Percentiles rank a stretch among this genome's conserved stretches.
These are phyloP conservation scores for Fraxinus excelsior DNA, from an alignment of 257 asterid genomes.

Conservation along the genomic window DNA sequence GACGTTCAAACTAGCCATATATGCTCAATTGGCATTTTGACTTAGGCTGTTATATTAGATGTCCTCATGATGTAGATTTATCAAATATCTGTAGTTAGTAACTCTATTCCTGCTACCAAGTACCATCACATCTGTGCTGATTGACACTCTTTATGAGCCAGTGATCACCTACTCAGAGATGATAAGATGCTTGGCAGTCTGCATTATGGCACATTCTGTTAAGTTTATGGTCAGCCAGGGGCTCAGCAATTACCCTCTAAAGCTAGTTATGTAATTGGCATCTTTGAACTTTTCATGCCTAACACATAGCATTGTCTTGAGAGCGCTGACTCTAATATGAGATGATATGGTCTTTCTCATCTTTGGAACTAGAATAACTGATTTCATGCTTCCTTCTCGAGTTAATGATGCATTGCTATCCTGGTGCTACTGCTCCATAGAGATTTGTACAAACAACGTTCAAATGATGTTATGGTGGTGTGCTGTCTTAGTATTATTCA, in stretches of 20 bases:
- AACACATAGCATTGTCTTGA: conserved; percentile 15
- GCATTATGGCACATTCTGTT: conserved; percentile 53
- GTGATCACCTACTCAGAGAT: conserved; percentile 53
- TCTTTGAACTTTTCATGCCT: not conserved
- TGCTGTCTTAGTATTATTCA: no score
- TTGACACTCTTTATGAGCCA: conserved; percentile 29
- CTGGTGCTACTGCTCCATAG: not conserved
- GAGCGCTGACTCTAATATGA: not conserved
- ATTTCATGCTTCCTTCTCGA: not conserved
- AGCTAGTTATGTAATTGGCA: conserved; percentile 28
- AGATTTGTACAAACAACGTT: not conserved
- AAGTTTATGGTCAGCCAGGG: conserved; percentile 49
- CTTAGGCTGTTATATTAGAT: not conserved
- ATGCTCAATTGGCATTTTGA: not conserved
- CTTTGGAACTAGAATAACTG: conserved; percentile 11
- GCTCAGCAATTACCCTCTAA: conserved; percentile 23
- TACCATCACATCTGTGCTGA: conserved; percentile 10
- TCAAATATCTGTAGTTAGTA: not conserved
- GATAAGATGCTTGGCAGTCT: conserved; percentile 57
- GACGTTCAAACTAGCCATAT: not conserved
- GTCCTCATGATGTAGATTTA: conserved; percentile 1
- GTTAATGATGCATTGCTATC: not conserved
- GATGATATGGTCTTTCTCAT: not conserved
- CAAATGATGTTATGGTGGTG: not conserved
- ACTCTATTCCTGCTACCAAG: conserved; percentile 2